These are phyloP conservation scores for Nigrospora oryzae DNA, from an alignment of 2,329 filamentous ascomycete species.

Conservation along the genomic window DNA sequence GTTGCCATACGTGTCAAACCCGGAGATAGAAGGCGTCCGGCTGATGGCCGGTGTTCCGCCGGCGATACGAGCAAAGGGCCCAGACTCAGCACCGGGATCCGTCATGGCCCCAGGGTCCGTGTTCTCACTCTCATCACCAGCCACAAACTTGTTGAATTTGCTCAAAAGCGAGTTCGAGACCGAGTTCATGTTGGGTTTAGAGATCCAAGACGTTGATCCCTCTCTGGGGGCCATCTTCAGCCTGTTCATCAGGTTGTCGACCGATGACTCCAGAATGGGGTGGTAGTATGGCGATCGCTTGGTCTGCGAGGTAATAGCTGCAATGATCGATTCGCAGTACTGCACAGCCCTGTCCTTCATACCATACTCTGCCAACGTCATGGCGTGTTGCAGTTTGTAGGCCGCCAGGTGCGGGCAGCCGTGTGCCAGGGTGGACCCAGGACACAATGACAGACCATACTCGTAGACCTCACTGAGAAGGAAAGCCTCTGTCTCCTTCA, in stretches of 20 bases:
- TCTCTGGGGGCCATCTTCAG: slow-evolving; percentile 82
- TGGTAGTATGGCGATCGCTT: slow-evolving; percentile 85
- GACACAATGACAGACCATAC: slow-evolving; percentile 70
- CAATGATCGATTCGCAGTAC: slow-evolving; percentile 80
- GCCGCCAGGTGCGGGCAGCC: slow-evolving; percentile 74
- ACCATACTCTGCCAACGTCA: slow-evolving; percentile 75
- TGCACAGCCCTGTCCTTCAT: slow-evolving; percentile 74
- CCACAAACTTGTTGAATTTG: slow-evolving; percentile 93
- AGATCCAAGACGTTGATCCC: slow-evolving; percentile 78
- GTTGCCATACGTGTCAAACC: slow-evolving; percentile 65
- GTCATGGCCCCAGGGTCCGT: slow-evolving; percentile 47
- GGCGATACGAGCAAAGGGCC: slow-evolving; percentile 76
- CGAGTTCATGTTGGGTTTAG: slow-evolving; percentile 92
- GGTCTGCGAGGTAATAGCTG: slow-evolving; percentile 71
- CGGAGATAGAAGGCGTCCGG: slow-evolving; percentile 60
- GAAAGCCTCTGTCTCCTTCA: slow-evolving; percentile 76
- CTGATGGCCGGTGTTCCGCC: slow-evolving; percentile 70
- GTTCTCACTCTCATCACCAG: slow-evolving; percentile 74
- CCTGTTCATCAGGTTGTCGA: slow-evolving; percentile 78
- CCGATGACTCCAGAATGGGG: slow-evolving; percentile 58
- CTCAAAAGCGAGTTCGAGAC: slow-evolving; percentile 86
- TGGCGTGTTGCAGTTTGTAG: slow-evolving; percentile 87
- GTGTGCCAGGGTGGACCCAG: slow-evolving; percentile 41
- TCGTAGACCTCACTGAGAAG: slow-evolving; percentile 95
- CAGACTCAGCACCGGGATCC: slow-evolving; percentile 51